phyloP scores from a whole-genome alignment of 441 rosid genomes.

The Daphne laureola region DNA sequence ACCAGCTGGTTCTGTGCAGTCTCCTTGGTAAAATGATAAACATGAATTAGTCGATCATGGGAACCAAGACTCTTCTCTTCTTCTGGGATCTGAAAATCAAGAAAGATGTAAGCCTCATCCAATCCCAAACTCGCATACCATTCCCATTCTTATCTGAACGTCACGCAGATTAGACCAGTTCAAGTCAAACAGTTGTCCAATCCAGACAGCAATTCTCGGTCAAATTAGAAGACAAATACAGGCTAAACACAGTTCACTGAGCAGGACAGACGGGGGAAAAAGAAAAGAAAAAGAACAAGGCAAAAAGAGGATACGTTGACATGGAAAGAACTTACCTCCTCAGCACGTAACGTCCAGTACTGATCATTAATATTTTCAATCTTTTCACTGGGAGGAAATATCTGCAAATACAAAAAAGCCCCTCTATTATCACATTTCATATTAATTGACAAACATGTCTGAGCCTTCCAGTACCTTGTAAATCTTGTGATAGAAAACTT shows the following conservation, averaged over 20 bases:
- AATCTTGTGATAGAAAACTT: constrained; percentile 91
- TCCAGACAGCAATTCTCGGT: no score
- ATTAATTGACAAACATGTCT: background rate
- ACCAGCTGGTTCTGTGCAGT: constrained; percentile 78
- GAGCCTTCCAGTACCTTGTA: constrained; percentile 49
- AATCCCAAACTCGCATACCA: background rate
- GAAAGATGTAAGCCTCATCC: background rate
- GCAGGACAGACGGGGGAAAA: no score
- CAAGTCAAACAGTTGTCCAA: background rate
- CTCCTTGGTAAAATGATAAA: constrained; percentile 83
- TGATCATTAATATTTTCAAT: constrained; percentile 98
- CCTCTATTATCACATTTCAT: background rate
- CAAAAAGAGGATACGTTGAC: background rate
- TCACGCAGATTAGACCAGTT: background rate
- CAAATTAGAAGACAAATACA: background rate
- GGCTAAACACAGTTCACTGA: no score
- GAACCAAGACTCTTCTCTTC: constrained; percentile 92
- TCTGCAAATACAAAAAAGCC: constrained; percentile 35
- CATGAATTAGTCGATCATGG: constrained; percentile 83
- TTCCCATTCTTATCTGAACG: background rate
- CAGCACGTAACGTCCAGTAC: constrained; percentile 97
- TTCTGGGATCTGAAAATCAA: constrained; percentile 69
- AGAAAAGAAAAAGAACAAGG: no score
- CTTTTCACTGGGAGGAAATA: constrained; percentile 68
- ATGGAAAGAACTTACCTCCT: constrained; percentile 55